These are phyloP conservation scores for Aureobasidium musti DNA, from an alignment of 2,329 filamentous ascomycete species.

Conservation along the genomic window DNA sequence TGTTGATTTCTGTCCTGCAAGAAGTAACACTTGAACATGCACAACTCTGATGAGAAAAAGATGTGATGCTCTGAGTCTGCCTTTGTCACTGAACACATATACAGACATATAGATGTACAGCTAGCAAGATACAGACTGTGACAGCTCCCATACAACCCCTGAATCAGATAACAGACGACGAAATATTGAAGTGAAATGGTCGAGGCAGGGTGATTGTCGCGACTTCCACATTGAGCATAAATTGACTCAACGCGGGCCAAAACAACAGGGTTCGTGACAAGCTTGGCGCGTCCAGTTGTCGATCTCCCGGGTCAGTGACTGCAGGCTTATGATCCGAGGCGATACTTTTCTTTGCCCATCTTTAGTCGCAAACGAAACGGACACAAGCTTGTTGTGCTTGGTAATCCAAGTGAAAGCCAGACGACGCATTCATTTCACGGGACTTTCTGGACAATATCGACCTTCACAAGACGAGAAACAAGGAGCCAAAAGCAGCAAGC, in stretches of 20 bases:
- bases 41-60: too few relatives aligned
- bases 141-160: too few relatives aligned
- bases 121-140: too few relatives aligned
- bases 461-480: not conserved
- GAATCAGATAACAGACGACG: too few relatives aligned
- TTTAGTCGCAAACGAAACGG: not conserved
- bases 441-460: not conserved
- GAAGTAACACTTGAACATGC: too few relatives aligned
- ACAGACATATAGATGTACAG: too few relatives aligned
- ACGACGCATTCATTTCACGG: not conserved
- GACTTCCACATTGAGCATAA: not conserved
- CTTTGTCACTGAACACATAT: too few relatives aligned
- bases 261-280: not conserved
- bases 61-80: too few relatives aligned
- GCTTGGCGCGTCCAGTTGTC: constrained; percentile 11
- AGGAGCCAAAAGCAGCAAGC: not conserved
- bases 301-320: not conserved
- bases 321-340: constrained; percentile 2
- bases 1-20: too few relatives aligned
- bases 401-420: not conserved
- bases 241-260: not conserved
- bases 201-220: not conserved
- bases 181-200: too few relatives aligned
- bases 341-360: not conserved
- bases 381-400: not conserved